phyloP scores from a whole-genome alignment of 1,284 basidiomycete species.

The Sanghuangporus baumii region DNA sequence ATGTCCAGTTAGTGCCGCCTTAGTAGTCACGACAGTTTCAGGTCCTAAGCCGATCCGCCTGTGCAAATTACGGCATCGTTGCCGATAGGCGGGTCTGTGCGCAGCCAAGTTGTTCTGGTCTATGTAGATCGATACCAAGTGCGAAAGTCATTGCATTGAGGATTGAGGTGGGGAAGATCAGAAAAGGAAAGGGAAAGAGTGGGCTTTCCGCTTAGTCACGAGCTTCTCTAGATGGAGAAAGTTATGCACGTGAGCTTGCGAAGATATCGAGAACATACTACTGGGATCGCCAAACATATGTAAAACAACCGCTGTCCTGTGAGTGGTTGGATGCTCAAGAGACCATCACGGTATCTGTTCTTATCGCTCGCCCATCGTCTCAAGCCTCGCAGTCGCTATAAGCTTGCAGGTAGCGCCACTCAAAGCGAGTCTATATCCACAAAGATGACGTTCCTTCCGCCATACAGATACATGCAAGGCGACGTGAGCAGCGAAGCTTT shows the following conservation, averaged over 20 bases:
- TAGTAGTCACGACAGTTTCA: no score
- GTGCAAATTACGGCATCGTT: no score
- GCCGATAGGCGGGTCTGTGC: no score
- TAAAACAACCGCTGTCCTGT: background rate
- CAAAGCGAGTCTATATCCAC: background rate
- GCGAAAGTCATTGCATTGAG: background rate
- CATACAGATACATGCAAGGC: conserved; percentile 13
- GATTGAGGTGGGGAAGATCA: no score
- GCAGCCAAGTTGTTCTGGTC: no score
- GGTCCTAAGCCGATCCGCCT: no score
- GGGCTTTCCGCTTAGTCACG: background rate
- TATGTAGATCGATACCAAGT: background rate
- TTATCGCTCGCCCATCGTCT: background rate
- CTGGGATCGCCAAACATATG: background rate
- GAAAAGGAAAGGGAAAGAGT: background rate
- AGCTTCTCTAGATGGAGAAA: background rate
- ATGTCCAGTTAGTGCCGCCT: no score
- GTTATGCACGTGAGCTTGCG: background rate
- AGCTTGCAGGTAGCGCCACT: background rate
- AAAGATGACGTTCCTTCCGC: conserved; percentile 13
- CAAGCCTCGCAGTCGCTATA: background rate
- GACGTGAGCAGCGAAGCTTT: conserved; percentile 7
- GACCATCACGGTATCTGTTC: background rate
- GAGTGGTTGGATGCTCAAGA: background rate
- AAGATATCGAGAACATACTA: background rate